Evolutionary conservation across 2,329 filamentous ascomycete species (phyloP).

Genomic region (Trichoderma atrobrunneum): DNA sequence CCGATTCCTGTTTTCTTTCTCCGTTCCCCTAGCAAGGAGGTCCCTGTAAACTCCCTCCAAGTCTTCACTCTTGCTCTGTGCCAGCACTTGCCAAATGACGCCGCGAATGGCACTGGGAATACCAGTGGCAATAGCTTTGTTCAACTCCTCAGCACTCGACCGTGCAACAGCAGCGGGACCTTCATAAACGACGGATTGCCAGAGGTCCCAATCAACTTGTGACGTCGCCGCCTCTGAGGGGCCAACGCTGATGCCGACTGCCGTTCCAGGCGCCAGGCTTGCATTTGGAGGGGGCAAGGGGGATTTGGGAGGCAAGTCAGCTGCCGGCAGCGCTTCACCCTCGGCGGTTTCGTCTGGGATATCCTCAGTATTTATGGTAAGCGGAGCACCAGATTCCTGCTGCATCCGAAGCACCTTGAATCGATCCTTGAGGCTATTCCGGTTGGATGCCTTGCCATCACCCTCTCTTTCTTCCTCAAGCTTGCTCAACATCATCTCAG

Average conservation of each 20-base stretch:
- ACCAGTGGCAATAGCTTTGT: slow-evolving; percentile 83
- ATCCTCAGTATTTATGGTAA: slow-evolving; percentile 53
- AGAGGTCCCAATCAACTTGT: slow-evolving; percentile 97
- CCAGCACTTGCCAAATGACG: slow-evolving; percentile 98
- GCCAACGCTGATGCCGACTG: slow-evolving; percentile 73
- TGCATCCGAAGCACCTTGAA: slow-evolving; percentile 75
- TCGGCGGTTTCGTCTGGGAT: slow-evolving; percentile 36
- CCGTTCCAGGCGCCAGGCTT: slow-evolving; percentile 78
- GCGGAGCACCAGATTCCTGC: slow-evolving; percentile 62
- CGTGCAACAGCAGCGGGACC: slow-evolving; percentile 84
- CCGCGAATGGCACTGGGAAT: slow-evolving; percentile 94
- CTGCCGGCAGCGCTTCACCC: slow-evolving; percentile 28
- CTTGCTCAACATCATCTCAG: slow-evolving; percentile 73
- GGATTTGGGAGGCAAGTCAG: slow-evolving; percentile 38
- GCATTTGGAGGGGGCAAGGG: slow-evolving; percentile 64
- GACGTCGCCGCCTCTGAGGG: slow-evolving; percentile 67
- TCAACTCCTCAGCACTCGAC: slow-evolving; percentile 85
- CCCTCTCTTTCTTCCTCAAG: slow-evolving; percentile 69
- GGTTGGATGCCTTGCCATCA: slow-evolving; percentile 46
- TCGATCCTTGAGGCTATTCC: slow-evolving; percentile 69
- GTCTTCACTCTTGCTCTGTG: slow-evolving; percentile 91
- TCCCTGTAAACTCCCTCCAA: slow-evolving; percentile 85
- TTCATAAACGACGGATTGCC: slow-evolving; percentile 94
- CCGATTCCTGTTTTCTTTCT: slow-evolving; percentile 65
- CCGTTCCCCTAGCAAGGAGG: slow-evolving; percentile 73